Evolutionary conservation across 345 rosid genomes (phyloP), one percentile per base, ranked within the genome.

Genomic region (Gynandropsis gynandra): DNA sequence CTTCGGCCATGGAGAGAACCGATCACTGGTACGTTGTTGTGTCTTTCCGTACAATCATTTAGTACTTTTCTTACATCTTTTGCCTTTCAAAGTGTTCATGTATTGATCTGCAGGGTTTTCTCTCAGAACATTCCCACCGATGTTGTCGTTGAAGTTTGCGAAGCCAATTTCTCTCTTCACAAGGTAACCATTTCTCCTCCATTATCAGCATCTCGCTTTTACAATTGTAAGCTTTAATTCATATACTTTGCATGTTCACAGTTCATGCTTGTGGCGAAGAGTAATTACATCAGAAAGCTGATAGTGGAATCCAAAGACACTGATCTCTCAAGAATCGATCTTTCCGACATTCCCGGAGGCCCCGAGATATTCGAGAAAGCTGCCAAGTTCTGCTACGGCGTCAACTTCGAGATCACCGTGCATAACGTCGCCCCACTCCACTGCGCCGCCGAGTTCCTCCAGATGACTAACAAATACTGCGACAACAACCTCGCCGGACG

Each of bases 331-430:
- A 76, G 67, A 57, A 76, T 92, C 46, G 41, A 77, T 46, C 72
- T 92, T 10, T 82, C 93, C 2, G 79, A 74, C 56, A 71, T 82
- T 2, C 96, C 98, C 0, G 98, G 98, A 34, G 98, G 98, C n/a
- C 84, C 95, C 0, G 89, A 92, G 70, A 80, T 78, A 54, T 82
- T 92, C 33, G 98, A 84, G 71, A 92, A 87, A 69, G 93, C 89
- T 0, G 96, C 93, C 0, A 92, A 87, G 13, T 92, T 92, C 74
- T 92, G 98, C 67, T 92, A 92, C 50, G 83, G 96, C 0, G 84
- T 92, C 45, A 92, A 92, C 76, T 92, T 92, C 14, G 98, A 92
- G 64, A 87, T 87, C 62, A 92, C 95, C 0, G 96, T 92, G 7
- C 87, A 92, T 36, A 92, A 92, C 68, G 93, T 87, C 11, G 96